Conservation (phyloP, 768 basidiomycete genomes). For the Sporobolomyces phaffii region DNA sequence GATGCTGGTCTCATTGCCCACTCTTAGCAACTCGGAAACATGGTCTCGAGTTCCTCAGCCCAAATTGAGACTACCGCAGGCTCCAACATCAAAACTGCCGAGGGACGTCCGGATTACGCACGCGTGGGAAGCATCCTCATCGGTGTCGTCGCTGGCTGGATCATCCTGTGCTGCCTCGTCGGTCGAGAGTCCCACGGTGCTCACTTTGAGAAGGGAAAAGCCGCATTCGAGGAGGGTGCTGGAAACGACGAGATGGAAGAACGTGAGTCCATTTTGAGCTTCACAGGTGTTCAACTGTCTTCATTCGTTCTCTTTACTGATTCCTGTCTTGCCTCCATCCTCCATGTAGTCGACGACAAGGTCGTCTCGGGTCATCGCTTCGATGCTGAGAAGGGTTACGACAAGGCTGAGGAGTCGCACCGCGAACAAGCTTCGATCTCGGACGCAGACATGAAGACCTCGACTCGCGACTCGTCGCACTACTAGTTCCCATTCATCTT, state of each 20-base stretch:
- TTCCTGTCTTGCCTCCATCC: background rate
- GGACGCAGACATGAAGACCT: background rate
- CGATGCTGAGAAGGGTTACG: slow-evolving; percentile 19
- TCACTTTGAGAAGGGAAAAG: slow-evolving; percentile 75
- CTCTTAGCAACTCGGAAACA: slow-evolving; percentile 73
- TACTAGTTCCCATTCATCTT: background rate
- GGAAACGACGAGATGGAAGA: slow-evolving; percentile 41
- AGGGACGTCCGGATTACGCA: slow-evolving; percentile 34
- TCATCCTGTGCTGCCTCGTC: slow-evolving; percentile 66
- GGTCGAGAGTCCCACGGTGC: slow-evolving; percentile 72
- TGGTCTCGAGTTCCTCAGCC: slow-evolving; percentile 66
- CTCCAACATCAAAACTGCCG: slow-evolving; percentile 54
- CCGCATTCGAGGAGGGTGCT: slow-evolving; percentile 69
- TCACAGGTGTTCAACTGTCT: background rate
- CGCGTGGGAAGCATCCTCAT: slow-evolving; percentile 63
- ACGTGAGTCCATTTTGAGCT: slow-evolving; percentile 6
- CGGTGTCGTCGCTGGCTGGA: slow-evolving; percentile 67
- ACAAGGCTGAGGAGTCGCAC: slow-evolving; percentile 10
- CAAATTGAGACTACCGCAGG: slow-evolving; percentile 72
- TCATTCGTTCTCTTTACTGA: background rate
- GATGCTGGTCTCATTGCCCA: background rate
- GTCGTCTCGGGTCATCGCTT: background rate
- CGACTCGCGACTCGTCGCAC: slow-evolving; percentile 2
- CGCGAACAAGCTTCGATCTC: slow-evolving; percentile 13
- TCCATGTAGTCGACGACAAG: slow-evolving; percentile 4